Percentiles rank a stretch among this genome's conserved stretches.
Evolutionary conservation across 2,329 filamentous ascomycete genomes (phyloP).

Genomic region (Paracorniculantispora psalliotae): DNA sequence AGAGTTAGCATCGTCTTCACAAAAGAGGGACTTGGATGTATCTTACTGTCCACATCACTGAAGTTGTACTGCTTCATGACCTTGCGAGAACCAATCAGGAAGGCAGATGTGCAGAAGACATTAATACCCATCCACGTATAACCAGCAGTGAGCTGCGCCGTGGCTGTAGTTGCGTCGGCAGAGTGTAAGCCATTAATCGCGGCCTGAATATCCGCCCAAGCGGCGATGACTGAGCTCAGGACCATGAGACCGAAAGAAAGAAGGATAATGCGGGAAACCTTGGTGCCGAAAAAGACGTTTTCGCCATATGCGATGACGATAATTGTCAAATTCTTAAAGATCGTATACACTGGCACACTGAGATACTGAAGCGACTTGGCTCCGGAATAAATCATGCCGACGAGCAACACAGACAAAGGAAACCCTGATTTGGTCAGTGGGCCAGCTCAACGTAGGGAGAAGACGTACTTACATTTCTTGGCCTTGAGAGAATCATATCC

Average conservation of each 20-base stretch:
- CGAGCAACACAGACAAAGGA: constrained; percentile 88
- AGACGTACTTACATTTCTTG: constrained; percentile 72
- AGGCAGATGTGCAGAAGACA: constrained; percentile 88
- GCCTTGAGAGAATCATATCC: constrained; percentile 83
- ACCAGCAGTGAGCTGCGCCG: constrained; percentile 87
- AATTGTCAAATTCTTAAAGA: constrained; percentile 99
- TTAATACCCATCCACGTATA: constrained; percentile 99
- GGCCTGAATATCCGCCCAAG: constrained; percentile 94
- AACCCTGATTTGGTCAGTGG: constrained; percentile 63
- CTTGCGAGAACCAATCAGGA: constrained; percentile 91
- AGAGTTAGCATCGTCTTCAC: constrained; percentile 26
- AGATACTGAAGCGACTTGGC: constrained; percentile 95
- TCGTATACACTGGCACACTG: constrained; percentile 97
- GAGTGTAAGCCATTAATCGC: constrained; percentile 59
- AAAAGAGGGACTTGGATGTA: constrained; percentile 21
- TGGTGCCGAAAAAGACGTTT: constrained; percentile 96
- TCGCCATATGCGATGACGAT: constrained; percentile 98
- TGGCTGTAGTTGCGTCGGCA: constrained; percentile 62
- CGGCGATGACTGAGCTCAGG: constrained; percentile 85
- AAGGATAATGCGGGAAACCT: constrained; percentile 78
- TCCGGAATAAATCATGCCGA: constrained; percentile 98
- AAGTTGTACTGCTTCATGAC: constrained; percentile 99
- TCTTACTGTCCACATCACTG: constrained; percentile 97
- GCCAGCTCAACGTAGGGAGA: neutral
- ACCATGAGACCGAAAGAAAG: constrained; percentile 98